Base-by-base conservation (phyloP, 2,329 filamentous ascomycete genomes). In the Apiospora malaysiana region DNA sequence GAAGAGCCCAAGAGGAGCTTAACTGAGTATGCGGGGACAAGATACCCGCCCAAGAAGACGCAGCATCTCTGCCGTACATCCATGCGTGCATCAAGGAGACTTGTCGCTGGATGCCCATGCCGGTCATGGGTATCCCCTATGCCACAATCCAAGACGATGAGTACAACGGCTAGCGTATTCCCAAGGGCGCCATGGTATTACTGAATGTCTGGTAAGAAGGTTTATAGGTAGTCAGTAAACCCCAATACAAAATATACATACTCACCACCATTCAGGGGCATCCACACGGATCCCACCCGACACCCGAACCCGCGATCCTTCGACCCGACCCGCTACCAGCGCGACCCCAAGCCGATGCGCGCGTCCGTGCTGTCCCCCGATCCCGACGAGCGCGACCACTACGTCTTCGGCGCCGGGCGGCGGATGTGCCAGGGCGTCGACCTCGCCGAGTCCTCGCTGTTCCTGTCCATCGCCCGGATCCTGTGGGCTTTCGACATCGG, bases 401-500 rank as follows among this genome's bases (percentile, higher is more conserved):
- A 85, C 74, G 78, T 78, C 1, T 88, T 87, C 73, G 85, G 85
- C 0, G 82, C 81, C 10, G 86, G 86, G 0, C 79, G 86, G 8
- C 80, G 86, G 8, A 81, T 84, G 42, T 88, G 86, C 72, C 81
- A 82, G 1, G 86, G n/a, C 0, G 83, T 85, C 18, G 82, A 86
- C 67, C 82, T 88, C 25, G 84, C 84, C 2, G 83, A 85, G 73
- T 82, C 83, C 42, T 84, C 81, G 42, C 73, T 88, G 42, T 76
- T 83, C 68, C 67, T 83, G 1, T 77, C 77, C 2, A 76, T 83
- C 63, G 77, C 83, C 1, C 83, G 83, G 71, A 65, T 84, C 14
- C 72, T 89, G 0, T 89, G 87, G 87, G 84, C 82, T 1, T 86
- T 87, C 65, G 77, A 83, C 4, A 77, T 83, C 49, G 68, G 74